A percentile compares a stretch with the other conserved stretches of the same genome.
Conservation (phyloP, 2,329 filamentous ascomycete species). For the Penicillium sp. region DNA sequence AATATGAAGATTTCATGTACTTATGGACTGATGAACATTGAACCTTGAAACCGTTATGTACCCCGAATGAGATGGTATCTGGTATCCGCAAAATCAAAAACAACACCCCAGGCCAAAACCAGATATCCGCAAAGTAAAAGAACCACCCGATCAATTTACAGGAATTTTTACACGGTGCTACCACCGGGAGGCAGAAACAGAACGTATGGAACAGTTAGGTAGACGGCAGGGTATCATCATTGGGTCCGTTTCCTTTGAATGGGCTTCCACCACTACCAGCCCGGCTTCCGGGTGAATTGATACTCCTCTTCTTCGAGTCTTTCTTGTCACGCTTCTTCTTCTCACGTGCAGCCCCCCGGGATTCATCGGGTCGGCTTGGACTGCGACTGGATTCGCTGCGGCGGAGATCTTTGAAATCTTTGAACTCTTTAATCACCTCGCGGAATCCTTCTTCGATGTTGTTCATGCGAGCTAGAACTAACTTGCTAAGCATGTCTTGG, state of each 20-base stretch:
- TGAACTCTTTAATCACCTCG: slow-evolving; percentile 79
- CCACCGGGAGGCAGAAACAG: not conserved
- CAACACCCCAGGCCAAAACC: not conserved
- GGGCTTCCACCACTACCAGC: slow-evolving; percentile 17
- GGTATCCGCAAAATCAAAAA: slow-evolving; percentile 1
- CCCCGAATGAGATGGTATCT: slow-evolving; percentile 1
- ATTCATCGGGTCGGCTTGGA: slow-evolving; percentile 26
- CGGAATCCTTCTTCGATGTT: slow-evolving; percentile 87
- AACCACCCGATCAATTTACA: not conserved
- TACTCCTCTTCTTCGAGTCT: slow-evolving; percentile 18
- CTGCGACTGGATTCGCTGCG: slow-evolving; percentile 41
- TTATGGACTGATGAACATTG: not conserved
- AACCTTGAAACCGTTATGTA: not conserved
- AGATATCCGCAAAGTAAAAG: not conserved
- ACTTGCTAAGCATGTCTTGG: slow-evolving; percentile 71
- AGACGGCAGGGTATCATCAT: not conserved
- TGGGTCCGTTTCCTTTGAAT: not conserved
- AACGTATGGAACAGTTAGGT: not conserved
- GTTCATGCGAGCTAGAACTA: slow-evolving; percentile 88
- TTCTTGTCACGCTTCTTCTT: slow-evolving; percentile 30
- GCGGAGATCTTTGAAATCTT: slow-evolving; percentile 64
- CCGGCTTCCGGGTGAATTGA: slow-evolving; percentile 16
- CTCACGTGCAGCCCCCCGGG: slow-evolving; percentile 19
- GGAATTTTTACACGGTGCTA: not conserved
- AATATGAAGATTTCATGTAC: not conserved